Evolutionary conservation across 768 basidiomycete species (phyloP), one percentile per base, ranked within the genome.

Genomic region (Hygrocybe punicea): DNA sequence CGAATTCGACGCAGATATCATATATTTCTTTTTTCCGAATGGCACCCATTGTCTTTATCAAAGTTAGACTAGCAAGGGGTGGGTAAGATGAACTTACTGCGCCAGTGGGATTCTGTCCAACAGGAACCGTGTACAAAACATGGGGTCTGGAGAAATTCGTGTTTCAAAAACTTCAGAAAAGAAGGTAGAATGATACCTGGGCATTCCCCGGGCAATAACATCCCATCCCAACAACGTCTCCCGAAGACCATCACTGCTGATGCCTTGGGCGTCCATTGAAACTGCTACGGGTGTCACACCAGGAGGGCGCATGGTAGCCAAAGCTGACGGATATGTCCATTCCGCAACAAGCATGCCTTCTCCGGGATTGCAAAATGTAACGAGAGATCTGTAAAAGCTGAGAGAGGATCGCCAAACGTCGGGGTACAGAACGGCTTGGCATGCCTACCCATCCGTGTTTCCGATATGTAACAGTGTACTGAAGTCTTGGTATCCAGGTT

Each of bases 81-180:
- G 17, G 37, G 14, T 10, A 60, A 44, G 25, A 16, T 51, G 21
- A 25, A 73, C 83, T 72, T 58, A 87, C 85, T 21, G 80, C 73
- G 17, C 91, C 91, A 5, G 84, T 86, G 4, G 91, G 92, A 68
- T 93, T 93, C 71, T 93, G 90, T 24, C 89, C 89, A n/a, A 89
- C 78, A 1, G 90, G 88, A 11, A 91, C 76, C 4, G 84, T 87
- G 67, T 90, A 90, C 69, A 90, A 76, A 29, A 89, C 80, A 63
- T 81, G 85, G 37, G 87, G 87, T 36, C 86, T 87, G 56, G 2
- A 29, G 59, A 58, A 19, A 57, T 10, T 13, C 58, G 19, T 24
- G 42, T 35, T 47, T 23, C 49, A 45, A 14, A 42, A 11, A 46
- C 13, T 33, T 19, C 34, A 42, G 40, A 42, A 17, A 45, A 16